Evolutionary conservation across 2,329 filamentous ascomycete species (phyloP), one percentile per base, ranked within the genome.

Genomic region (Aurifilum marmelostoma): DNA sequence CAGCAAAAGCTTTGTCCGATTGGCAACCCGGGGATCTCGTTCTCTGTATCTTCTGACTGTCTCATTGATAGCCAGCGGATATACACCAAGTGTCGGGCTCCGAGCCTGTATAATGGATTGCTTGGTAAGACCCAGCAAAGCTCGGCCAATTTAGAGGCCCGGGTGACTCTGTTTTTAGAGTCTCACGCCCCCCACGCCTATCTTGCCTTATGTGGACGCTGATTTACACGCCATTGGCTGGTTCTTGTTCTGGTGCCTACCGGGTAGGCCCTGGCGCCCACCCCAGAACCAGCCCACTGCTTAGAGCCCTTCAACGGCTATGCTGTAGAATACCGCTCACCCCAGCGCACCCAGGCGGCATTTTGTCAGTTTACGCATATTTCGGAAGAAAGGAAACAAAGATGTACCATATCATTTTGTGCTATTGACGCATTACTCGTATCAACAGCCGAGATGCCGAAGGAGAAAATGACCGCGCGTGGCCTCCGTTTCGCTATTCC

Each of bases 111-210:
- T 47, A 47, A n/a, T 47, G 0, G 3, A n/a, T 47, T 11, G 21
- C 3, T 6, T 4, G 41, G 41, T 18, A 43, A 18, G 41, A 14
- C 43, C 2, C 7, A 21, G 21, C 43, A 5, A 47, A 47, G n/a
- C 11, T 11, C 11, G 43, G 21, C 43, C 43, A 8, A 2, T n/a
- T n/a, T 47, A 8, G 43, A 47, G 43, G 43, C 43, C 43, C 21
- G 43, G 21, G 43, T n/a, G 43, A 54, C 24, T 52, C 50, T 56
- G 24, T 32, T 56, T 56, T 56, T 56, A 56, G 52, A 56, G 52
- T 29, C 52, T 29, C 27, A 18, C 24, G 27, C 52, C 34, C 4
- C 34, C 34, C 8, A 34, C 27, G 12, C 14, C 12, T 18, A 29
- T 29, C 24, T 29, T 56, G 18, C 52, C 52, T 24, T 56, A 56